A percentile compares a stretch with the other conserved stretches of the same genome.
phyloP scores from a whole-genome alignment of 2,329 filamentous ascomycete species.

The Huntiella decipiens region DNA sequence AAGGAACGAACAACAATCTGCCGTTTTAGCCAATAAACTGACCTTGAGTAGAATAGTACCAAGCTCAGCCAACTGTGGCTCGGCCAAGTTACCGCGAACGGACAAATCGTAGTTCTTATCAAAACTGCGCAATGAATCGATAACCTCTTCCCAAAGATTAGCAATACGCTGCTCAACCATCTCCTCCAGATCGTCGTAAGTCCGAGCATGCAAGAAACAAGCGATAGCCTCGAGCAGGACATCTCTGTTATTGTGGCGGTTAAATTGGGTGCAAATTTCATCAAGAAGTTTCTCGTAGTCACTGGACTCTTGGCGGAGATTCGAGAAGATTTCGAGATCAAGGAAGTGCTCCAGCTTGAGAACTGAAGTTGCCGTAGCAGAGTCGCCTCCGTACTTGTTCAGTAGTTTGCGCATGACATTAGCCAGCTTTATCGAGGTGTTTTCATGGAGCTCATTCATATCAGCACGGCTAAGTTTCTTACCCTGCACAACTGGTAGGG shows the following conservation, averaged over 20 bases:
- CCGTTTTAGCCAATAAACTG: constrained; percentile 60
- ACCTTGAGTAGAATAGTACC: constrained; percentile 61
- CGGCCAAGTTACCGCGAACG: constrained; percentile 47
- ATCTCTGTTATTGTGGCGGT: constrained; percentile 70
- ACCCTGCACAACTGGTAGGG: constrained; percentile 17
- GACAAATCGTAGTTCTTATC: constrained; percentile 54
- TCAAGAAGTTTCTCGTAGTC: constrained; percentile 67
- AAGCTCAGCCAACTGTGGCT: constrained; percentile 47
- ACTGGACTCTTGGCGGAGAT: constrained; percentile 68
- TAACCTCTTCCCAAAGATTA: constrained; percentile 67
- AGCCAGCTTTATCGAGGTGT: constrained; percentile 59
- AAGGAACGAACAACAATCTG: constrained; percentile 56
- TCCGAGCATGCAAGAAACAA: constrained; percentile 67
- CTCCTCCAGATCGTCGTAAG: constrained; percentile 77
- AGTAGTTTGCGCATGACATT: constrained; percentile 65
- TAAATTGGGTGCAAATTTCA: constrained; percentile 86
- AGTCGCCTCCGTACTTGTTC: constrained; percentile 82
- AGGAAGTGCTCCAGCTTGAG: constrained; percentile 72
- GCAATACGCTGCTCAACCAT: constrained; percentile 63
- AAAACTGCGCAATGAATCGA: constrained; percentile 53
- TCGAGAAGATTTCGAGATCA: constrained; percentile 72
- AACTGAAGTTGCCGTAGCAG: constrained; percentile 69
- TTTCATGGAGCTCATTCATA: constrained; percentile 53
- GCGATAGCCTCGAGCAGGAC: constrained; percentile 70
- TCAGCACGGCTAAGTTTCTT: constrained; percentile 41